phyloP scores from a whole-genome alignment of 345 rosid genomes.

The Aquilaria malaccensis region DNA sequence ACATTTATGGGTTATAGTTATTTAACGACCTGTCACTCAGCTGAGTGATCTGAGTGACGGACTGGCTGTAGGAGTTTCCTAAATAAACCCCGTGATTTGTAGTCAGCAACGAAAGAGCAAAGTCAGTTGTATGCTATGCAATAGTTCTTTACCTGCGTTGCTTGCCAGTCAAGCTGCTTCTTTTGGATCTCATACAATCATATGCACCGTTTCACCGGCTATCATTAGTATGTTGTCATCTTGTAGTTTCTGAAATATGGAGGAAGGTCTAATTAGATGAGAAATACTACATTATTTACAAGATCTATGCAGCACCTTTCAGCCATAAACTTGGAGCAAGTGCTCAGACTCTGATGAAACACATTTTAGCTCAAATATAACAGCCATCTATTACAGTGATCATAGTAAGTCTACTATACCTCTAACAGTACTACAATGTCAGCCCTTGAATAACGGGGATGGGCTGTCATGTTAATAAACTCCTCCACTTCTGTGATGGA shows the following conservation, averaged over 20 bases:
- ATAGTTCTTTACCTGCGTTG: constrained; percentile 8
- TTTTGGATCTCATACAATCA: constrained; percentile 36
- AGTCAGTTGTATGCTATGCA: background rate
- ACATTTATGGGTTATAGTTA: too few species aligned
- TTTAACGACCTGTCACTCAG: too few species aligned
- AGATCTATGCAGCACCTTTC: too few species aligned
- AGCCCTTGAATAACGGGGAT: constrained; percentile 46
- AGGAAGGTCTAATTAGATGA: background rate
- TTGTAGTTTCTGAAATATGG: constrained; percentile 67
- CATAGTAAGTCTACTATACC: constrained; percentile 29
- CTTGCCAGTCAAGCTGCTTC: constrained; percentile 7
- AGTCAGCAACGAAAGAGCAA: too few species aligned
- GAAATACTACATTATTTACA: too few species aligned
- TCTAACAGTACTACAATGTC: constrained; percentile 66
- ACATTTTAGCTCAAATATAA: too few species aligned
- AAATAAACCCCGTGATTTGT: too few species aligned
- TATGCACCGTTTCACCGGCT: constrained; percentile 62
- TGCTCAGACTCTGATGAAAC: too few species aligned
- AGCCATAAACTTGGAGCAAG: too few species aligned
- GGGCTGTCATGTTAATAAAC: constrained; percentile 46
- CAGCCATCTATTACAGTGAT: too few species aligned
- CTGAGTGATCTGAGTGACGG: too few species aligned
- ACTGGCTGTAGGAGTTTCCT: too few species aligned
- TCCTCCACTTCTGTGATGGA: constrained; percentile 66
- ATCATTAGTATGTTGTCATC: constrained; percentile 93